These are phyloP conservation scores for Nicotiana attenuata DNA, from an alignment of 257 asterid species.

Conservation along the genomic window DNA sequence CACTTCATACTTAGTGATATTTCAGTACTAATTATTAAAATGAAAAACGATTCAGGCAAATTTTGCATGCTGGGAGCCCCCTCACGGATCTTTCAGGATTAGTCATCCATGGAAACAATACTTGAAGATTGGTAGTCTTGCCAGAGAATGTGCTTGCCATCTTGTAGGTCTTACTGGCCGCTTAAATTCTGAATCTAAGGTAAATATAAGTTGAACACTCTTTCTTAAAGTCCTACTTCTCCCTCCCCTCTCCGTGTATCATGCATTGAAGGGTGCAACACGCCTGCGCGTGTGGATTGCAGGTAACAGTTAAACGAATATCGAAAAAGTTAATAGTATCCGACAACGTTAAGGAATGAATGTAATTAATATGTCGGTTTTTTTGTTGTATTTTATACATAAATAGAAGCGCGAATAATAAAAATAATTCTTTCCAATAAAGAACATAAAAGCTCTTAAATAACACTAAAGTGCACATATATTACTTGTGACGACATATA, in stretches of 20 bases:
- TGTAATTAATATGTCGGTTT: not conserved
- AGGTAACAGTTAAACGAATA: too few relatives aligned
- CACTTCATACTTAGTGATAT: not conserved
- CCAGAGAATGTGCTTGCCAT: conserved; percentile 62
- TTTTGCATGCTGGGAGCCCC: conserved; percentile 83
- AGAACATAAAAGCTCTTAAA: not conserved
- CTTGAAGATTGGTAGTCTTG: conserved; percentile 34
- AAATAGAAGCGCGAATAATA: not conserved
- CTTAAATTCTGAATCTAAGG: conserved; percentile 21
- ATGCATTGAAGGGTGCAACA: not conserved
- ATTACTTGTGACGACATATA: too few relatives aligned
- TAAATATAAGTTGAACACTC: not conserved
- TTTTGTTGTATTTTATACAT: too few relatives aligned
- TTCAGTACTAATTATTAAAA: too few relatives aligned
- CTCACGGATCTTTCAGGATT: conserved; percentile 17
- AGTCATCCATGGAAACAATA: conserved; percentile 34
- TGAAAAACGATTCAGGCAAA: conserved; percentile 41
- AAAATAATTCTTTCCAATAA: not conserved
- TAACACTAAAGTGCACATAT: not conserved
- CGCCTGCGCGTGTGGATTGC: too few relatives aligned
- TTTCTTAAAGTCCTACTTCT: not conserved
- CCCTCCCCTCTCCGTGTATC: not conserved
- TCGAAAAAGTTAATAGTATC: not conserved
- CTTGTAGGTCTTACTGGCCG: conserved; percentile 36
- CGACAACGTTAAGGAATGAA: not conserved